Base-by-base conservation (phyloP, 208 protist genomes). In the Blechomonas ayalai region DNA sequence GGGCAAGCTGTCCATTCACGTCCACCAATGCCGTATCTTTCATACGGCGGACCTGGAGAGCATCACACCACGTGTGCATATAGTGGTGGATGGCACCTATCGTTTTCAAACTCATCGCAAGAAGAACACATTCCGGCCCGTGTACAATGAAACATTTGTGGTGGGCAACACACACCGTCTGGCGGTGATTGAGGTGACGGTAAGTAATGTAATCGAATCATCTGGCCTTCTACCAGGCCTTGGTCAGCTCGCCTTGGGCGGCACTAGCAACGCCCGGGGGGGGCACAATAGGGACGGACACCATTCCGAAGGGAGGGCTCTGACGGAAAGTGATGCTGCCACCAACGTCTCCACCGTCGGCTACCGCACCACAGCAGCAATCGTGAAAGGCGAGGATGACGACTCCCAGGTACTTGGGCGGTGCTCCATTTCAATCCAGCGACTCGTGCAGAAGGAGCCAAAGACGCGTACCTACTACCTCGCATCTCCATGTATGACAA, bases 131-230 rank as follows among this genome's bases (percentile, higher is more conserved):
- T 69, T 73, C 48, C 29, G 18, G 1, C 56, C 74, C 5, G 13
- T 34, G 10, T 93, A 71, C 47, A 48, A 73, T 27, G 77, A 88
- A n/a, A 74, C 57, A 18, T 93, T 93, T 36, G 41, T 68, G 18
- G 73, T 90, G 0, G 78, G 67, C 44, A 88, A 88, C 53, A 90
- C 78, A 10, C 77, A 93, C 44, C 74, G 71, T 28, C 50, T 88
- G 9, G 78, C 85, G 10, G 57, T 81, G 25, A 62, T 93, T 38
- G 69, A 89, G 47, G 43, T 90, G 0, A 52, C 54, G 1, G 66
- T 82, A 16, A 84, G 82, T 46, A 54, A 82, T 54, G 62, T 67
- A 12, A 46, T 57, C 31, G 52, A 75, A 43, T 42, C 62, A 9
- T 62, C 42, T 3, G 61, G 60, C 7, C 53, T 73, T 15, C 35